Conservation (phyloP, 164 flowering plant species). For the Dillenia turbinata region DNA sequence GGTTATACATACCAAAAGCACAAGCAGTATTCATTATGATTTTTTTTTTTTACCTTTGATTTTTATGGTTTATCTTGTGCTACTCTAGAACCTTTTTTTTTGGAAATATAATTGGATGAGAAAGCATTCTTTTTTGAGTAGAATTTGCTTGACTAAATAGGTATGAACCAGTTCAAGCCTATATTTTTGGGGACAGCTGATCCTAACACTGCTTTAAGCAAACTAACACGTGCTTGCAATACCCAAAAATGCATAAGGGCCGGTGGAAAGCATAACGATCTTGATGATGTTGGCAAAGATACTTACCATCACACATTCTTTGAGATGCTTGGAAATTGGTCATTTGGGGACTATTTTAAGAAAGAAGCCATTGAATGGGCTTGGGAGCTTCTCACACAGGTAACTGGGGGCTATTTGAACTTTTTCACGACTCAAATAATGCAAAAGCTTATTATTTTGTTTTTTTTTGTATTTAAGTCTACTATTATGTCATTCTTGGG, state of each 20-base stretch:
- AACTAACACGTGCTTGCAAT: conserved; percentile 79
- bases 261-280: conserved; percentile 98
- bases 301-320: conserved; percentile 98
- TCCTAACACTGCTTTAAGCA: conserved; percentile 74
- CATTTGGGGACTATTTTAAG: conserved; percentile 96
- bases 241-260: conserved; percentile 98
- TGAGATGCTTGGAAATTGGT: conserved; percentile 99
- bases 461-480: no score
- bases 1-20: no score
- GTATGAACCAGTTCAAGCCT: conserved; percentile 98
- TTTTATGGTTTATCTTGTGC: no score
- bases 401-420: conserved; percentile 10
- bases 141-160: conserved; percentile 23
- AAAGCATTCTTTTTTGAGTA: background rate
- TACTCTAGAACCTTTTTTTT: no score
- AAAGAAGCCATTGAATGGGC: conserved; percentile 88
- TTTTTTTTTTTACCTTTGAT: no score
- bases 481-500: no score
- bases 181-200: conserved; percentile 86
- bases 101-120: no score
- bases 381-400: conserved; percentile 95
- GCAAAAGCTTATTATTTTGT: no score
- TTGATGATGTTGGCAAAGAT: conserved; percentile 98
- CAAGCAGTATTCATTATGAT: no score
- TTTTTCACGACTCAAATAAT: background rate